Evolutionary conservation across 164 flowering plant species (phyloP).

Genomic region (Vitis rotundifolia): DNA sequence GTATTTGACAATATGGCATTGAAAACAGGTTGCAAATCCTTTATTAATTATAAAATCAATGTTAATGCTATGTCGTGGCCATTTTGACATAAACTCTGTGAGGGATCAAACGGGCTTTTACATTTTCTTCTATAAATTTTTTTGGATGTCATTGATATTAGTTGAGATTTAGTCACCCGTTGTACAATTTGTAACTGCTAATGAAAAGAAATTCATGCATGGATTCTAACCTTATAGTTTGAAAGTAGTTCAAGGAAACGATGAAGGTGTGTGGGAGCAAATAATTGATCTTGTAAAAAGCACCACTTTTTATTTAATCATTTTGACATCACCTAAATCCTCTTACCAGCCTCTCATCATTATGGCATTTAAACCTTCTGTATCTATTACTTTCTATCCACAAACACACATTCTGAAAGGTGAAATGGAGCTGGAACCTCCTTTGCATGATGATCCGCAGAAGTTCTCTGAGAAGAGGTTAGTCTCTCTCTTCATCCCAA

Average conservation of each 20-base stretch:
- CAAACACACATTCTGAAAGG: background rate
- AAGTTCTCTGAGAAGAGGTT: slow-evolving; percentile 10
- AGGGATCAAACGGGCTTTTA: too few relatives aligned
- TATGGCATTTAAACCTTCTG: background rate
- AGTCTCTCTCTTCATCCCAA: background rate
- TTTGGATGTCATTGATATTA: too few relatives aligned
- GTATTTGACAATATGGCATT: too few relatives aligned
- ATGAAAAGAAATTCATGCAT: background rate
- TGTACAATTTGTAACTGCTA: too few relatives aligned
- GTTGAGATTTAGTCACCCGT: too few relatives aligned
- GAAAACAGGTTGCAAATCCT: too few relatives aligned
- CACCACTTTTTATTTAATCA: background rate
- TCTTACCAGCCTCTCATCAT: background rate
- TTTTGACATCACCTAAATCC: background rate
- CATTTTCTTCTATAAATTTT: too few relatives aligned
- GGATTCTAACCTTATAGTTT: background rate
- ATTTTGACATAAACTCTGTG: too few relatives aligned
- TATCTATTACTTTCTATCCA: background rate
- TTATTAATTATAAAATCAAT: too few relatives aligned
- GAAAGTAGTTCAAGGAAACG: slow-evolving; percentile 4
- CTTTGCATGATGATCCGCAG: background rate
- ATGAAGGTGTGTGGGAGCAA: background rate
- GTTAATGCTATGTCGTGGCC: too few relatives aligned
- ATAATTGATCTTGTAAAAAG: background rate
- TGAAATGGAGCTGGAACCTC: slow-evolving; percentile 6